Evolutionary conservation across 1,284 basidiomycete genomes (phyloP).

Genomic region (Lentinula novae-zelandiae): DNA sequence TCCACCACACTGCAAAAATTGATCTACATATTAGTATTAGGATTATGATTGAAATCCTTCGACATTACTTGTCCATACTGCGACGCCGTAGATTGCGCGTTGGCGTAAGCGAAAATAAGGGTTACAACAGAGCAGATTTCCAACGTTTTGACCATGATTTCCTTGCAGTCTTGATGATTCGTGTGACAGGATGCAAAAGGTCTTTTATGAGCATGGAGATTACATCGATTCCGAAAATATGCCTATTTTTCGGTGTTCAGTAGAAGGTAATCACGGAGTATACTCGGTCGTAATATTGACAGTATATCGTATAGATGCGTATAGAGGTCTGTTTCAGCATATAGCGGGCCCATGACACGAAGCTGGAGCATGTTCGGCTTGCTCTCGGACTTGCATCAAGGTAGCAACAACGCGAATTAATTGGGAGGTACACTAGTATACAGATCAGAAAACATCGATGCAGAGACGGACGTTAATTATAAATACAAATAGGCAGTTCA

Average conservation of each 20-base stretch:
- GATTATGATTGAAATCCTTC: not conserved
- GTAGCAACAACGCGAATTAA: not conserved
- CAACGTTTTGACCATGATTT: constrained; percentile 16
- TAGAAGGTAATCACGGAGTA: not conserved
- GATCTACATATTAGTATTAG: constrained; percentile 12
- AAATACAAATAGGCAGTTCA: not conserved
- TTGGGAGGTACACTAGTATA: not conserved
- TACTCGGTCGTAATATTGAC: constrained; percentile 13
- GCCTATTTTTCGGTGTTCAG: constrained; percentile 30
- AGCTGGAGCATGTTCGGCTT: not conserved
- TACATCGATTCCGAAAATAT: constrained; percentile 27
- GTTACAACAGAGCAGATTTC: constrained; percentile 17
- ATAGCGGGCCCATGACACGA: not conserved
- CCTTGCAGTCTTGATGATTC: not conserved
- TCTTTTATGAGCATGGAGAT: not conserved
- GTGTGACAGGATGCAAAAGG: not conserved
- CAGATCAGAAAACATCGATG: not conserved
- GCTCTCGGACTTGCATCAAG: constrained; percentile 1
- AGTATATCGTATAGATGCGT: constrained; percentile 8
- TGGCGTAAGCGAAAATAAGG: constrained; percentile 15
- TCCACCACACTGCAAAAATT: constrained; percentile 38
- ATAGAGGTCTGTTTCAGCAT: not conserved
- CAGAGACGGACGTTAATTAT: not conserved
- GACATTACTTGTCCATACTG: constrained; percentile 25
- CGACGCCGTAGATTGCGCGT: constrained; percentile 24